Conservation (phyloP, 768 basidiomycete genomes). For the Lactifluus echinatus region DNA sequence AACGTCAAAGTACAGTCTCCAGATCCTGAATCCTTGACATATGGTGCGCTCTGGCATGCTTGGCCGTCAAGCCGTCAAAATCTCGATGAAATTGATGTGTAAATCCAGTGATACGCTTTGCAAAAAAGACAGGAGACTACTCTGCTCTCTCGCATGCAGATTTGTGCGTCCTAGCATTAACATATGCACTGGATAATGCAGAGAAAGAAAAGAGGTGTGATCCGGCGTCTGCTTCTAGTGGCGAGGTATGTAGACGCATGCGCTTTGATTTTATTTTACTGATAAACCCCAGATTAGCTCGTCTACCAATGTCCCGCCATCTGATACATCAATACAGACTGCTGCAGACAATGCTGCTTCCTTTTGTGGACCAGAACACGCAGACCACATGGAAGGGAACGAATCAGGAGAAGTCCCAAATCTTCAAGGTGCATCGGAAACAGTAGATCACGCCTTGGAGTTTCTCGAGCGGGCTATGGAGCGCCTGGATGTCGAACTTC, state of each 20-base stretch:
- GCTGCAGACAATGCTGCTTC: not conserved
- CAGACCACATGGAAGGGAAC: not conserved
- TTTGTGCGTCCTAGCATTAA: conserved; percentile 83
- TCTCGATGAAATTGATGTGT: conserved; percentile 16
- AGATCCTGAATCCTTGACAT: conserved; percentile 56
- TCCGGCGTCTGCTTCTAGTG: conserved; percentile 16
- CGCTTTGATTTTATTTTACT: not conserved
- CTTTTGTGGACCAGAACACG: not conserved
- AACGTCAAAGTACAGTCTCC: conserved; percentile 63
- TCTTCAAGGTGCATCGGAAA: not conserved
- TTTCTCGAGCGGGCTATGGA: not conserved
- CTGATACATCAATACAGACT: not conserved
- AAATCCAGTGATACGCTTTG: conserved; percentile 70
- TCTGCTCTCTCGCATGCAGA: conserved; percentile 86
- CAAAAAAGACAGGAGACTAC: conserved; percentile 96
- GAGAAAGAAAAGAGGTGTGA: conserved; percentile 28
- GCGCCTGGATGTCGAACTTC: conserved; percentile 8
- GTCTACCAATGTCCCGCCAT: not conserved
- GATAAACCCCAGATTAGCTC: not conserved
- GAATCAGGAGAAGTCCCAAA: not conserved
- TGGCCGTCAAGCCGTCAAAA: not conserved
- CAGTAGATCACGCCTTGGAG: conserved; percentile 19
- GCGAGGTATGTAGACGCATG: conserved; percentile 22
- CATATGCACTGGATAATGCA: conserved; percentile 63
- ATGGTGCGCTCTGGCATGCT: conserved; percentile 35